Conservation (phyloP, 164 flowering plant species). For the Vitis labrusca region DNA sequence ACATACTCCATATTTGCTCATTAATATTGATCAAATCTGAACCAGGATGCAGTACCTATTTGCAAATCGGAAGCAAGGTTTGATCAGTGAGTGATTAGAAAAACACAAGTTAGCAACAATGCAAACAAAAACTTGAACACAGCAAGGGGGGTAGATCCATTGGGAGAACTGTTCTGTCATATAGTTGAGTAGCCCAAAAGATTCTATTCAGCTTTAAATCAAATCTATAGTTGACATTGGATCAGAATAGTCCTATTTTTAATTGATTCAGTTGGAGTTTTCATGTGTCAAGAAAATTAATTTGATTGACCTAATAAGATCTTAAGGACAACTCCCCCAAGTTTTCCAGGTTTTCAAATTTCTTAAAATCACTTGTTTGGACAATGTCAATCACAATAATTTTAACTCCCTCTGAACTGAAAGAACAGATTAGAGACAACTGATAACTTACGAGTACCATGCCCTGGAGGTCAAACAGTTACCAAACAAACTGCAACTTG, state of each 20-base stretch:
- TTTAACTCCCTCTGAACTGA: neutral
- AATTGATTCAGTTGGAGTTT: neutral
- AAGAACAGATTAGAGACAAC: neutral
- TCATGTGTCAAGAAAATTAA: neutral
- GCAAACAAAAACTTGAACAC: neutral
- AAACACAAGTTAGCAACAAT: neutral
- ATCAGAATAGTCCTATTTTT: neutral
- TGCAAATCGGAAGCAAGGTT: constrained; percentile 8
- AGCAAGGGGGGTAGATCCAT: neutral
- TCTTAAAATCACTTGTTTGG: too few relatives aligned
- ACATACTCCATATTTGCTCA: constrained; percentile 76
- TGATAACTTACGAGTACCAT: neutral
- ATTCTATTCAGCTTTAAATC: neutral
- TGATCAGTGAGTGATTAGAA: neutral
- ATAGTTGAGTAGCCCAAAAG: neutral
- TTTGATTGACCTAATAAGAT: neutral
- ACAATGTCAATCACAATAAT: too few relatives aligned
- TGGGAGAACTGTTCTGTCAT: neutral
- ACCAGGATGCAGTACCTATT: constrained; percentile 78
- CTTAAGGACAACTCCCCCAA: too few relatives aligned
- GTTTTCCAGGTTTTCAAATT: too few relatives aligned
- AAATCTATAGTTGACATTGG: neutral
- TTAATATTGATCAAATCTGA: constrained; percentile 87
- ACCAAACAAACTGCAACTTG: neutral
- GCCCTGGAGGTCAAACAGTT: neutral